Base-by-base conservation (phyloP, 2,329 filamentous ascomycete species). In the Aschersonia sp. region DNA sequence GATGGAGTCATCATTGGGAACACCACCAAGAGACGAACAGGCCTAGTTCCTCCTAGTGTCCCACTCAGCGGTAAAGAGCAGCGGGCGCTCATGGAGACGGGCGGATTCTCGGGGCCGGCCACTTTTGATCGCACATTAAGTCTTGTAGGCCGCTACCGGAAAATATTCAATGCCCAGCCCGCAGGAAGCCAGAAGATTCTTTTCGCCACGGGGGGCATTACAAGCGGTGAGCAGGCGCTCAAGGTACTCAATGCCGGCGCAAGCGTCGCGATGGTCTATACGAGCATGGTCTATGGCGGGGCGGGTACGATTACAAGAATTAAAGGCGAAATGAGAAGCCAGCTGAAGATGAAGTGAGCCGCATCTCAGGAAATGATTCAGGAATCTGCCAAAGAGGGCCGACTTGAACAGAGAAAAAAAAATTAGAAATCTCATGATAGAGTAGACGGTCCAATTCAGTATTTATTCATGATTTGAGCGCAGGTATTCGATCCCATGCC, bases 1-100 rank as follows among this genome's bases (percentile, higher is more conserved):
- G 89, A 96, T 57, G 92, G 92, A 31, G 80, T 98, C 37, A 96
- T 98, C 52, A 90, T 98, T 4, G 92, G 90, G 9, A 98, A 98
- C 69, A 98, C 92, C 0, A 98, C 92, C 3, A 94, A 92, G 67
- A 78, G 82, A 54, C 76, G 92, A 42, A 76, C 81, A 0, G 81
- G 80, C 4, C 68, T 89, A 3, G 61, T 90, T 1, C 83, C 88
- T 0, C 67, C 73, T 30, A 81, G 83, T 30, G 76, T 83, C 53
- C 63, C 69, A 35, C 71, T 95, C 30, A 76, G 81, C 0, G 57
- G 69, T 2, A 71, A 76, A 53, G 90, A 98, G 60, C 72, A 79
- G 54, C 66, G 69, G 50, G 73, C 81, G 2, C 64, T 96, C 33
- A 71, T 73, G 49, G 87, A 96, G 66, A 81, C 82, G 22, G 89